Conservation (phyloP, 768 basidiomycete species). For the Cystobasidium onofrii region DNA sequence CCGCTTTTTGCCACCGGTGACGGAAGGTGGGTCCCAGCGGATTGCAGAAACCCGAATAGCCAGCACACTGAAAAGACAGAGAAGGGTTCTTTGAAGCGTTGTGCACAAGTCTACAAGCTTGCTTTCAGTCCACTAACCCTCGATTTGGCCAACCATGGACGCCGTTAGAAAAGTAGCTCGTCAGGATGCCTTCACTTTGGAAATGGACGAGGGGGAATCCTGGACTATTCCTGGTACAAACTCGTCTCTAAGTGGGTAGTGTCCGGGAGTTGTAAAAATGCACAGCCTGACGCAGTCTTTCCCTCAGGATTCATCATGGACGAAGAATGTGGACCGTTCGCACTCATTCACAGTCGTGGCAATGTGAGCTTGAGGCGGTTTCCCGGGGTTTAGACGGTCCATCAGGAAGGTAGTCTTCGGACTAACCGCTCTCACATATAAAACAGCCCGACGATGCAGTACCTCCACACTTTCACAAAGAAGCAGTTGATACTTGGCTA, state of each 20-base stretch:
- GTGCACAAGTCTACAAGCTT: no score
- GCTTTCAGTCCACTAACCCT: no score
- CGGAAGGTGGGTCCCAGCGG: background rate
- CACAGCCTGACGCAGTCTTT: background rate
- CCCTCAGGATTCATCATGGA: constrained; percentile 14
- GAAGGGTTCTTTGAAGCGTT: no score
- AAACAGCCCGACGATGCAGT: constrained; percentile 12
- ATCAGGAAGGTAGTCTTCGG: background rate
- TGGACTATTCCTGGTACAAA: constrained; percentile 19
- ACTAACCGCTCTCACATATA: background rate
- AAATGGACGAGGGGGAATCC: constrained; percentile 10
- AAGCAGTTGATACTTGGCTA: constrained; percentile 20
- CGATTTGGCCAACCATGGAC: background rate
- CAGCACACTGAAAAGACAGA: no score
- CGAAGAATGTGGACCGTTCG: constrained; percentile 10
- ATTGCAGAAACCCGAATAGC: background rate
- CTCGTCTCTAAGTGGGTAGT: background rate
- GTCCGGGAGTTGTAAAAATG: background rate
- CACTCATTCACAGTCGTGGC: constrained; percentile 17
- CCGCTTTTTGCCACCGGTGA: background rate
- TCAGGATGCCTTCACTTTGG: background rate
- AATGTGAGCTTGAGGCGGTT: background rate
- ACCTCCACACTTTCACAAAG: background rate
- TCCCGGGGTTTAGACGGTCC: background rate
- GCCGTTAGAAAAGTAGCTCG: constrained; percentile 8